Base-by-base conservation (phyloP, 1,139 yeast genomes). In the Citeromyces hawaiiensis region DNA sequence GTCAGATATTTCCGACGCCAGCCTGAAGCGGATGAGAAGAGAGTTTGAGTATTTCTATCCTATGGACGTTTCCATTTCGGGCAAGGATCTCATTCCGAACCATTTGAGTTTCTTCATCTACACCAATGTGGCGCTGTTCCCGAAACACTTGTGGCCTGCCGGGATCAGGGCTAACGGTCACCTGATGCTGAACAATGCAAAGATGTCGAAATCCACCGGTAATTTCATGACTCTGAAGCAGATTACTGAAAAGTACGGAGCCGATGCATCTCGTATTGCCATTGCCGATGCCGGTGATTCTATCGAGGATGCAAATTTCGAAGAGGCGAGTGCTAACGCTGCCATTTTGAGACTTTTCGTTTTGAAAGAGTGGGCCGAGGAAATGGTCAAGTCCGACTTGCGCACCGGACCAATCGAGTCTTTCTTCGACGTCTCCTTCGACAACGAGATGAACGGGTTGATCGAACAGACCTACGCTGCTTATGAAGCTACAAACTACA, bases 221-320 rank as follows among this genome's bases (percentile, higher is more conserved):
- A 91, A 91, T 67, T 91, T 93, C 59, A 71, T 87, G 80, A 91
- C 98, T 40, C 70, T 91, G 58, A 75, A 79, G 52, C 87, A 91
- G 61, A 72, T 82, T 53, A 80, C 81, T 43, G 72, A 75, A 51
- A 93, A 91, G 64, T 91, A 79, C 51, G 99, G 98, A 59, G 96
- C 98, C 40, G 99, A 93, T 62, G 97, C 97, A 36, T 71, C 95
- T 16, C 82, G 99, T 70, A 83, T 93, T 60, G 96, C 98, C 8
- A 68, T 93, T 51, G 99, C 98, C 33, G 97, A 93, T 67, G 96
- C 96, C 42, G 99, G 99, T 68, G 99, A 93, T 58, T 68, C 93
- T 38, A 76, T 87, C 48, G 98, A 91, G 64, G 99, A 93, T 63
- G 98, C 99, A 43, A 93, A 93, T 67, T 85, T 93, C 55, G 98